Base-by-base conservation (phyloP, 768 basidiomycete genomes). In the Chalciporus chontae region DNA sequence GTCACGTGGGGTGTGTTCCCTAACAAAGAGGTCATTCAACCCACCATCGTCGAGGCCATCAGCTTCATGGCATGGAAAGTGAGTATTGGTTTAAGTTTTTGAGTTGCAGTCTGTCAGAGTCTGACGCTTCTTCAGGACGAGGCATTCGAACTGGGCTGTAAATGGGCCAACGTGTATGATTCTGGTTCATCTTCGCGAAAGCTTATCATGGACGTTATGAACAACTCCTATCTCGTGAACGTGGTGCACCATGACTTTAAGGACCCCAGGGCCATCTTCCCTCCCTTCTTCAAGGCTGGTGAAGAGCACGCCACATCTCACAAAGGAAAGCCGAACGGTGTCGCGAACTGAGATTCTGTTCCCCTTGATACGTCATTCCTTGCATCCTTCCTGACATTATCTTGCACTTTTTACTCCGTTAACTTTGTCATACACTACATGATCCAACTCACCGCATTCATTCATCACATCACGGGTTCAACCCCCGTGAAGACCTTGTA, bases 51-150 rank as follows among this genome's bases (percentile, higher is more conserved):
- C 18, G 94, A 97, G 67, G 91, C 94, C 3, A 87, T 95, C 60
- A 94, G 92, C 64, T 96, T 96, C 77, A 94, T 95, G 89, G 94
- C 94, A 14, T 96, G 94, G 94, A 95, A 95, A 81, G 90, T 85
- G 45, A 37, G 76, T 67, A 18, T 44, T 3, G 15, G 43, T 27
- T 8, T 17, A 2, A 43, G 24, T 29, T 38, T 9, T 14, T 8
- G 27, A 43, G 15, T 3, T 34, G n/a, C 32, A 15, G 3, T 34
- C 34, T 24, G 23, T 36, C 26, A 18, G 24, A 46, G n/a, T 19
- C 24, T 41, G 43, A 51, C 32, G 36, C 38, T 50, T n/a, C 52
- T n/a, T 11, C 53, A 91, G 87, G 94, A 97, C 60, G 94, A 97
- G 66, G 94, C 94, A 8, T 97, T 82, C 57, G 92, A 94, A 65